Evolutionary conservation across 176 grass and related monocot species (phyloP).

Genomic region (Lolium multiflorum): DNA sequence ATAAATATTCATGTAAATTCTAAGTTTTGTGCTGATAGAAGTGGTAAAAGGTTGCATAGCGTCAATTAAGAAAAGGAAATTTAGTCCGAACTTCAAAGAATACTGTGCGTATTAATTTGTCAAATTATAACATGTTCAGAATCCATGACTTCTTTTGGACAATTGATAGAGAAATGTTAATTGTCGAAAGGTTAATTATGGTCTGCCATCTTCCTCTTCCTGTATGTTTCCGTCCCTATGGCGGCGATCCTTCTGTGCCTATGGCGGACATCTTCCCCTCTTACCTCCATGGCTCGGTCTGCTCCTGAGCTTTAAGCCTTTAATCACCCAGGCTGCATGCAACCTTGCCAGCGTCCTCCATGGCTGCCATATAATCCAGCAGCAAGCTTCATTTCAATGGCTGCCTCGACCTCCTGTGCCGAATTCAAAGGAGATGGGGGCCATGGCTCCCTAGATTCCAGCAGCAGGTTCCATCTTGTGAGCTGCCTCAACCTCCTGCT

Average conservation of each 20-base stretch:
- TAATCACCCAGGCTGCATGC: neutral
- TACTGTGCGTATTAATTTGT: neutral
- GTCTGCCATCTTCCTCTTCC: neutral
- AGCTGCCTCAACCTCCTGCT: neutral
- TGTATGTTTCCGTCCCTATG: neutral
- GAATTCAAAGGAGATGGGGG: neutral
- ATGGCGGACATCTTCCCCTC: neutral
- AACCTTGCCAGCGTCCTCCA: neutral
- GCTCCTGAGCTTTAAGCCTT: neutral
- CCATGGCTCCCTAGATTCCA: neutral
- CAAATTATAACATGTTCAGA: constrained; percentile 11
- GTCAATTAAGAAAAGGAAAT: constrained; percentile 14
- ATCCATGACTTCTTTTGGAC: constrained; percentile 13
- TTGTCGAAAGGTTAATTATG: constrained; percentile 11
- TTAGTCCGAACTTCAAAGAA: neutral
- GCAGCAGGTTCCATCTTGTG: constrained; percentile 2
- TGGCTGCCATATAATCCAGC: constrained; percentile 2
- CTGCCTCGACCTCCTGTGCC: neutral
- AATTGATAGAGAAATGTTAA: neutral
- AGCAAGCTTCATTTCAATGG: neutral
- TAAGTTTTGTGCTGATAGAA: constrained; percentile 17
- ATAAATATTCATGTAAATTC: constrained; percentile 35
- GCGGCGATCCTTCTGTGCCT: neutral
- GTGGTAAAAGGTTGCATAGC: constrained; percentile 4
- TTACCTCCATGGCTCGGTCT: neutral